Percentiles rank a stretch among this genome's conserved stretches.
These are phyloP conservation scores for Chlorencoelia australis DNA, from an alignment of 2,329 filamentous ascomycete genomes.

Conservation along the genomic window DNA sequence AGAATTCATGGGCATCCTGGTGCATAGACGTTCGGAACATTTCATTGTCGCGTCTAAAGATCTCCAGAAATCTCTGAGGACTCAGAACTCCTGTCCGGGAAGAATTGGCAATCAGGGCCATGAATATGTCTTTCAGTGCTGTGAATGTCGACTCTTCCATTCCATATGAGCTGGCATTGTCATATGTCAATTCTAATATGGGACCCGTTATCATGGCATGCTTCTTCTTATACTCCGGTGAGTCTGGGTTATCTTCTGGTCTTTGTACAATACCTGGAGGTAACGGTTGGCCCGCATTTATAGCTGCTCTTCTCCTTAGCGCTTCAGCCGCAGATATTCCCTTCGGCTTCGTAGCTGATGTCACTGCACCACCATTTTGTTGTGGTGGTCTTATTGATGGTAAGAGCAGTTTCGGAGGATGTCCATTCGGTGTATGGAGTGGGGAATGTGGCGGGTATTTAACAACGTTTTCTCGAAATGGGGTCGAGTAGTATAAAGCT, in stretches of 20 bases:
- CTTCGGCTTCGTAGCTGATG: constrained; percentile 40
- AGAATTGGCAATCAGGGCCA: constrained; percentile 71
- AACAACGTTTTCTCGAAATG: constrained; percentile 89
- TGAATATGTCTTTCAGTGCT: constrained; percentile 90
- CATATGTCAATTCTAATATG: constrained; percentile 72
- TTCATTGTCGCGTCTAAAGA: constrained; percentile 88
- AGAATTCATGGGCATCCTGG: constrained; percentile 95
- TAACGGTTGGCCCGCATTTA: constrained; percentile 43
- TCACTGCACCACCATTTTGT: constrained; percentile 35
- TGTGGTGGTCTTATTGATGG: constrained; percentile 42
- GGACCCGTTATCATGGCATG: constrained; percentile 82
- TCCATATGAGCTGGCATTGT: constrained; percentile 70
- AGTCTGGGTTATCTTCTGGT: constrained; percentile 88
- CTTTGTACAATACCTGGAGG: constrained; percentile 41
- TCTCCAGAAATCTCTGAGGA: constrained; percentile 85
- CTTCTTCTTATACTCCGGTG: constrained; percentile 97
- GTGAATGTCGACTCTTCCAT: constrained; percentile 96
- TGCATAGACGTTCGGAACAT: constrained; percentile 97
- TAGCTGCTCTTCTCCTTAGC: constrained; percentile 44
- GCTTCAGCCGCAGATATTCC: constrained; percentile 45
- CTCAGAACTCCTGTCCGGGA: constrained; percentile 84
- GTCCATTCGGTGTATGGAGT: constrained; percentile 56
- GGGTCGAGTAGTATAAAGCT: constrained; percentile 88
- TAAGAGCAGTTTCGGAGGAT: constrained; percentile 46
- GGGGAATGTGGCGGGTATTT: constrained; percentile 73